A percentile compares a stretch with the other conserved stretches of the same genome.
phyloP scores from a whole-genome alignment of 495 filamentous ascomycete species.

The Penicillium manginii region DNA sequence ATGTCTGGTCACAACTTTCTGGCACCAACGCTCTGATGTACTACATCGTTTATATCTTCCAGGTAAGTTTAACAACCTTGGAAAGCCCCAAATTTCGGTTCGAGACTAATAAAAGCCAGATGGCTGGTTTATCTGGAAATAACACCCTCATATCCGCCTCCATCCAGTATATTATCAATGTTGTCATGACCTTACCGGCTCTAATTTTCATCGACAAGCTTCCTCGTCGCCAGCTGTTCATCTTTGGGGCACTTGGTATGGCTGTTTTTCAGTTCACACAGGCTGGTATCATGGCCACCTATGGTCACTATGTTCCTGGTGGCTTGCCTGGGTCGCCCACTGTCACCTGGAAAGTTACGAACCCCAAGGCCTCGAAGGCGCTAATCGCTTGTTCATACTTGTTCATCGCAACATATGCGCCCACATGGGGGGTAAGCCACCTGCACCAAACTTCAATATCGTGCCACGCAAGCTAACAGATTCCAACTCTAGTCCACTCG shows the following conservation, averaged over 20 bases:
- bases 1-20: constrained; percentile 76
- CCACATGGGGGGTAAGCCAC: constrained; percentile 38
- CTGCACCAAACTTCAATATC: neutral
- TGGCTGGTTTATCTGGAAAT: constrained; percentile 40
- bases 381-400: constrained; percentile 68
- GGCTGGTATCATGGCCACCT: constrained; percentile 64
- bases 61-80: constrained; percentile 23
- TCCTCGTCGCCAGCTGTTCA: constrained; percentile 55
- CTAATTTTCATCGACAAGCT: constrained; percentile 60
- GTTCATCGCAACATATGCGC: constrained; percentile 65
- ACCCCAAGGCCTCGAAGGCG: constrained; percentile 48
- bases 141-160: constrained; percentile 67
- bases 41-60: constrained; percentile 79
- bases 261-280: constrained; percentile 54
- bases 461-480: constrained; percentile 4
- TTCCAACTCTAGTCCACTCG: constrained; percentile 13
- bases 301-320: constrained; percentile 52
- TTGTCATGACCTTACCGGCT: constrained; percentile 64
- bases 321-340: constrained; percentile 41
- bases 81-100: neutral
- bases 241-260: constrained; percentile 54
- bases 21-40: constrained; percentile 83
- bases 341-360: constrained; percentile 63
- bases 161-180: constrained; percentile 81
- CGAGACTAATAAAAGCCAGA: constrained; percentile 1